A percentile compares a stretch with the other conserved stretches of the same genome.
Evolutionary conservation across 805 yeast species (phyloP).

Genomic region (Kluyveromyces siamensis): DNA sequence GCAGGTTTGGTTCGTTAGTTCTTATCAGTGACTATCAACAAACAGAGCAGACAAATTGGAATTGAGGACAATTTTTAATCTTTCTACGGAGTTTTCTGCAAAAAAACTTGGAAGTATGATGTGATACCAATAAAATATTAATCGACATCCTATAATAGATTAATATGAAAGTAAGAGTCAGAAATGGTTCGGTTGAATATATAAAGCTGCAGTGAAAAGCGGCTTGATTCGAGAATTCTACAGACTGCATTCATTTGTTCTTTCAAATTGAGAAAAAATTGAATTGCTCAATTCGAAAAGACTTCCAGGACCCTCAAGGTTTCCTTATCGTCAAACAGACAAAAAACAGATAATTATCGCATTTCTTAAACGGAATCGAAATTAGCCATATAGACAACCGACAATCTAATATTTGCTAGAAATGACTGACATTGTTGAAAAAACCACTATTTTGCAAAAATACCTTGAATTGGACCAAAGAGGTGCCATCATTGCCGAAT

Average conservation of each 20-base stretch:
- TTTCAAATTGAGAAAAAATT: too few species aligned
- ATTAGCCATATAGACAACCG: too few species aligned
- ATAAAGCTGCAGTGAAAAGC: neutral
- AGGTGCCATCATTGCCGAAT: constrained; percentile 87
- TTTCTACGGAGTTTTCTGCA: neutral
- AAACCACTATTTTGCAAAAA: constrained; percentile 75
- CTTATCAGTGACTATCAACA: neutral
- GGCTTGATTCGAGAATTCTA: too few species aligned
- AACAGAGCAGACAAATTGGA: neutral
- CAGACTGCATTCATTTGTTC: too few species aligned
- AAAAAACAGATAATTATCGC: neutral
- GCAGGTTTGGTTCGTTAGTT: neutral
- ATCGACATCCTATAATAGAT: neutral
- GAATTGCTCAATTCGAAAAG: neutral
- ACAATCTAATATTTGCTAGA: neutral
- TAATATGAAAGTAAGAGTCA: neutral
- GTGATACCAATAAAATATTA: neutral
- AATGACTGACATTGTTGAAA: constrained; percentile 31
- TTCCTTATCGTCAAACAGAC: neutral
- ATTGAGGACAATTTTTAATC: neutral
- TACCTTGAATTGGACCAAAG: constrained; percentile 77
- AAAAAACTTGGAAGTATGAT: too few species aligned
- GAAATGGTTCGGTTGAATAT: neutral
- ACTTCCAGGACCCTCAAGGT: neutral
- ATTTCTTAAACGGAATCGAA: neutral